Conservation (phyloP, 1,284 basidiomycete genomes). For the Cutaneotrichosporon dermatis region DNA sequence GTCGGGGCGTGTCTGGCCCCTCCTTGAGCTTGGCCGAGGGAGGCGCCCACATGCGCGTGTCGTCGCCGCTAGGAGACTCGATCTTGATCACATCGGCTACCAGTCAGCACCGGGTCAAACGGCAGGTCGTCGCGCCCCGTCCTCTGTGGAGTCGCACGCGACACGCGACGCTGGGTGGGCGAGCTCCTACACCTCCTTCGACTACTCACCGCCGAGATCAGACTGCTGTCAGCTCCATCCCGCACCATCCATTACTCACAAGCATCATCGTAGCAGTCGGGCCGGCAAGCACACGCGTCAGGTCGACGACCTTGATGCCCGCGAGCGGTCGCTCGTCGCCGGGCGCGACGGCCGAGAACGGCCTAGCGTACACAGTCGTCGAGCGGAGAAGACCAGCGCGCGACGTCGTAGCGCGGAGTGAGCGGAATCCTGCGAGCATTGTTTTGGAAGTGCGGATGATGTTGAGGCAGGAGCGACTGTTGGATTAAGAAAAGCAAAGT, state of each 20-base stretch:
- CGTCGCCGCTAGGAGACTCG: slow-evolving; percentile 80
- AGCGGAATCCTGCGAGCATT: slow-evolving; percentile 9
- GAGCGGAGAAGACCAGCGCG: background rate
- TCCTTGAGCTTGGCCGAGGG: slow-evolving; percentile 62
- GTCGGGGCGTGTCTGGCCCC: slow-evolving; percentile 47
- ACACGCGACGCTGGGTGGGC: background rate
- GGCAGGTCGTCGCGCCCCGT: background rate
- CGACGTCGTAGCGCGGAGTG: slow-evolving; percentile 1
- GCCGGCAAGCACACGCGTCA: slow-evolving; percentile 83
- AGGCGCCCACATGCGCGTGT: slow-evolving; percentile 81
- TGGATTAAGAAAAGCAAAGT: background rate
- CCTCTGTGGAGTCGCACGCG: background rate
- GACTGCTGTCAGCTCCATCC: slow-evolving; percentile 20
- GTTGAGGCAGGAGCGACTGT: background rate
- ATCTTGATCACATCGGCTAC: slow-evolving; percentile 85
- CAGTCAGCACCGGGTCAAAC: background rate
- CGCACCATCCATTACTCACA: slow-evolving; percentile 59
- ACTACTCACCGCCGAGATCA: slow-evolving; percentile 29
- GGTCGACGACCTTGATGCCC: slow-evolving; percentile 75
- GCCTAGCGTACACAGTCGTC: background rate
- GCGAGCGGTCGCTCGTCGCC: slow-evolving; percentile 56
- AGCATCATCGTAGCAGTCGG: slow-evolving; percentile 86
- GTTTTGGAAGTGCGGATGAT: no score
- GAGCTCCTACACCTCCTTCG: background rate
- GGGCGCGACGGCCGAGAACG: slow-evolving; percentile 1